Percentiles rank a stretch among this genome's conserved stretches.
Evolutionary conservation across 257 asterid species (phyloP).

Genomic region (Jacaranda mimosifolia): DNA sequence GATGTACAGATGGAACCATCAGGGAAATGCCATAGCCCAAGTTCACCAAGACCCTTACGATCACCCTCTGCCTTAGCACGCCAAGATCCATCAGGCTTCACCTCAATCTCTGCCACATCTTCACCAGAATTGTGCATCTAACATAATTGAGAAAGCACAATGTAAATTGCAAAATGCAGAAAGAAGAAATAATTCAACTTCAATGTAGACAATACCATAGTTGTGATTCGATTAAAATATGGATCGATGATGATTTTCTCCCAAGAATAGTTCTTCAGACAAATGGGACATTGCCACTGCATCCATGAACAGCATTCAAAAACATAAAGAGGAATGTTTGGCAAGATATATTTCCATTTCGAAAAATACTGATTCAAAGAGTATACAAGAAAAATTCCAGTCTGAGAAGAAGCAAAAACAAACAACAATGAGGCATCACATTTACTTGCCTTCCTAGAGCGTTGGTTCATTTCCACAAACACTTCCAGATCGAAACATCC

Average conservation of each 20-base stretch:
- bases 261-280: slow-evolving; percentile 92
- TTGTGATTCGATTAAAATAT: slow-evolving; percentile 78
- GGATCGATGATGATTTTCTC: slow-evolving; percentile 90
- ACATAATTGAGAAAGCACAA: slow-evolving; percentile 24
- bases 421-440: slow-evolving; percentile 5
- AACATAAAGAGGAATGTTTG: slow-evolving; percentile 28
- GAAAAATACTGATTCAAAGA: slow-evolving; percentile 11
- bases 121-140: slow-evolving; percentile 81
- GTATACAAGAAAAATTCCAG: slow-evolving; percentile 19
- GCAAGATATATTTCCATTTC: slow-evolving; percentile 2
- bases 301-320: slow-evolving; percentile 43
- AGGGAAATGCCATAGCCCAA: slow-evolving; percentile 91
- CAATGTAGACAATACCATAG: slow-evolving; percentile 60
- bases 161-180: slow-evolving; percentile 10
- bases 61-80: slow-evolving; percentile 88
- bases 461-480: slow-evolving; percentile 92
- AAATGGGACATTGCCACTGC: slow-evolving; percentile 99
- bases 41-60: slow-evolving; percentile 73
- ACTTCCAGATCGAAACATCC: slow-evolving; percentile 98
- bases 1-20: slow-evolving; percentile 73
- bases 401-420: slow-evolving; percentile 10
- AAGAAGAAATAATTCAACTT: slow-evolving; percentile 19
- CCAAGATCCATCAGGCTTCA: slow-evolving; percentile 99
- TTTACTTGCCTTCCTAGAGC: slow-evolving; percentile 91
- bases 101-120: slow-evolving; percentile 93